Base-by-base conservation (phyloP, 345 rosid species). In the Syzygium jambos region DNA sequence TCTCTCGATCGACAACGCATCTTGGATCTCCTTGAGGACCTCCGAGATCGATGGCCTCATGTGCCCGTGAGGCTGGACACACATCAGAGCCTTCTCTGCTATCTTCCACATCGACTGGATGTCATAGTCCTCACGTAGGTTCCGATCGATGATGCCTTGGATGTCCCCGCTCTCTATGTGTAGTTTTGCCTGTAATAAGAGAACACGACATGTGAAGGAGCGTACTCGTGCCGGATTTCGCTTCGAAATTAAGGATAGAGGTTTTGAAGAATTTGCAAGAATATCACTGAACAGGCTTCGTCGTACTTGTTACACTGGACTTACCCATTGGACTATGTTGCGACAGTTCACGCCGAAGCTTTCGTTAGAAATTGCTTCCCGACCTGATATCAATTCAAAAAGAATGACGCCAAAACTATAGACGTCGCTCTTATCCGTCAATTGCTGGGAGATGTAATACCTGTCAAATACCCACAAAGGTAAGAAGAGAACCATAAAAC, bases 31-130 rank as follows among this genome's bases (percentile, higher is more conserved):
- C 89, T 98, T 98, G 78, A 96, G 96, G 87, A 96, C 99, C 68
- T 96, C 98, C 0, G 99, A 96, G 59, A 98, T 96, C 0, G 98
- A 94, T 5, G 99, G 99, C 89, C 99, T 94, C 98, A 95, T 91
- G 91, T 94, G 91, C 49, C 99, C 99, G 49, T 96, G 98, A 19
- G 99, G 97, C 88, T 90, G 95, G 85, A 98, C 98, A 12, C 99
- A 98, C 92, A 95, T 90, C 89, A 96, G 85, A 7, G 99, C 99
- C 86, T 94, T 96, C 94, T 98, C 99, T 0, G 98, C 99, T 27
- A 98, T 95, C 92, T 98, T 98, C 99, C 99, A 98, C 98, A 98
- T 96, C 2, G 99, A 95, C 63, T 98, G 99, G 59, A 96, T 94
- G 88, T 97, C 98, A 25, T 95, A 98, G 29, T 94, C 98, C 15